Evolutionary conservation across 2,329 filamentous ascomycete species (phyloP).

Genomic region (Didymella glomerata): DNA sequence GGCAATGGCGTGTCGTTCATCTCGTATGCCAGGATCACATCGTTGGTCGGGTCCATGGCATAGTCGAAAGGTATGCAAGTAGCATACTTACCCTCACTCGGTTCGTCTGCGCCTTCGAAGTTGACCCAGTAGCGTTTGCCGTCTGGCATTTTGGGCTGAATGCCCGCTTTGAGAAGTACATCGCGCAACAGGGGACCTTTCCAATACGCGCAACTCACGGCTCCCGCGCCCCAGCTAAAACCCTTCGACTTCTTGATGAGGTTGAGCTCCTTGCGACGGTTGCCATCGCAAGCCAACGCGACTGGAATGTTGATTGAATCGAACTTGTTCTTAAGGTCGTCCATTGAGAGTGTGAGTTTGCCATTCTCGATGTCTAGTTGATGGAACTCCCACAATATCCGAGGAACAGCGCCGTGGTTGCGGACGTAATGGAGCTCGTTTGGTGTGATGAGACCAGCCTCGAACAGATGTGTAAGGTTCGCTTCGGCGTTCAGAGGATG

Average conservation of each 20-base stretch:
- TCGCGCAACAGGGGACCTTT: conserved; percentile 53
- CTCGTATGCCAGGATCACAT: conserved; percentile 40
- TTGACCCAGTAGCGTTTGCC: conserved; percentile 55
- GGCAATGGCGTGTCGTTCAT: conserved; percentile 58
- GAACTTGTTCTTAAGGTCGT: conserved; percentile 57
- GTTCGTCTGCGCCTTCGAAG: conserved; percentile 60
- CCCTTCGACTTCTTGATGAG: conserved; percentile 61
- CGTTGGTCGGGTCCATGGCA: conserved; percentile 19
- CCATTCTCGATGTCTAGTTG: conserved; percentile 56
- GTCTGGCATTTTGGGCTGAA: conserved; percentile 30
- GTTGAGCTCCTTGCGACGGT: conserved; percentile 64
- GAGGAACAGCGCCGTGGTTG: conserved; percentile 63
- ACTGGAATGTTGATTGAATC: conserved; percentile 61
- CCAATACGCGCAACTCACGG: conserved; percentile 60
- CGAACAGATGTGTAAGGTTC: conserved; percentile 53
- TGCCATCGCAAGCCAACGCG: conserved; percentile 65
- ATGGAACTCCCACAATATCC: conserved; percentile 61
- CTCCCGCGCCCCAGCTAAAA: conserved; percentile 65
- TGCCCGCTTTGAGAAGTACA: conserved; percentile 56
- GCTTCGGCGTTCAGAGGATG: conserved; percentile 63
- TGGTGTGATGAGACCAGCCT: conserved; percentile 61
- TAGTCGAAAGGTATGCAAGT: conserved; percentile 54
- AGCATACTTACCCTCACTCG: conserved; percentile 61
- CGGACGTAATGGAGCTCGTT: conserved; percentile 62
- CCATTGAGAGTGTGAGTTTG: conserved; percentile 53